phyloP scores from a whole-genome alignment of 441 rosid genomes.

The California macrophylla region DNA sequence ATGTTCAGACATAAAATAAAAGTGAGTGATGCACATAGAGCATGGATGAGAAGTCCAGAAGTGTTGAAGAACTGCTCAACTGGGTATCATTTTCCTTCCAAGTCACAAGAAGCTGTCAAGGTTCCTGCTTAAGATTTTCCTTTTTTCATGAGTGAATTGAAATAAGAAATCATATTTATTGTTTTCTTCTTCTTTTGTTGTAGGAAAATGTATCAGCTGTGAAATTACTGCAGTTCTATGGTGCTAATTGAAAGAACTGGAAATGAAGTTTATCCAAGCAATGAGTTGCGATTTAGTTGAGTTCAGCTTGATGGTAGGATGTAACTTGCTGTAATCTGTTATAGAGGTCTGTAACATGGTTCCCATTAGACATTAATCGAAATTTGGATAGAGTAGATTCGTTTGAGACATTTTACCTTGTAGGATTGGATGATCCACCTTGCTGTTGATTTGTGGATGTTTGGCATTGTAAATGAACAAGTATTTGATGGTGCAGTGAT shows the following conservation, averaged over 20 bases:
- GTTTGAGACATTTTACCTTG: slow-evolving; percentile 7
- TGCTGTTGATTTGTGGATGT: not conserved
- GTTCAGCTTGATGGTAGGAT: slow-evolving; percentile 10
- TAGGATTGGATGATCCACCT: slow-evolving; percentile 8
- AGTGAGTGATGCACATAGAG: slow-evolving; percentile 66
- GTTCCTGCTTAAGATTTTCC: slow-evolving; percentile 16
- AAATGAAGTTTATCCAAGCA: slow-evolving; percentile 5
- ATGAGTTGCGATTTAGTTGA: slow-evolving; percentile 3
- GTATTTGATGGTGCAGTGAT: not conserved
- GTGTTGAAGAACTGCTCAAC: slow-evolving; percentile 60
- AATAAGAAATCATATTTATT: slow-evolving; percentile 2
- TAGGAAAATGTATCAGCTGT: slow-evolving; percentile 51
- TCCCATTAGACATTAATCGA: not conserved
- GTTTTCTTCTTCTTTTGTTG: slow-evolving; percentile 13
- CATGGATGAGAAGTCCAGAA: slow-evolving; percentile 84
- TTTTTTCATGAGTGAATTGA: not conserved
- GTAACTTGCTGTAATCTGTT: slow-evolving; percentile 3
- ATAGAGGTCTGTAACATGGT: not conserved
- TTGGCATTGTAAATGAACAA: slow-evolving; percentile 28
- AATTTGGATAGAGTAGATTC: slow-evolving; percentile 8
- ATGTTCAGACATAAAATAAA: slow-evolving; percentile 67
- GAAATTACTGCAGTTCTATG: slow-evolving; percentile 58
- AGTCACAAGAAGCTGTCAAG: slow-evolving; percentile 32
- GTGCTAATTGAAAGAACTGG: slow-evolving; percentile 27
- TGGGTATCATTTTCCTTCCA: slow-evolving; percentile 61